Base-by-base conservation (phyloP, 176 grass and related monocot genomes). In the Carex parvula region DNA sequence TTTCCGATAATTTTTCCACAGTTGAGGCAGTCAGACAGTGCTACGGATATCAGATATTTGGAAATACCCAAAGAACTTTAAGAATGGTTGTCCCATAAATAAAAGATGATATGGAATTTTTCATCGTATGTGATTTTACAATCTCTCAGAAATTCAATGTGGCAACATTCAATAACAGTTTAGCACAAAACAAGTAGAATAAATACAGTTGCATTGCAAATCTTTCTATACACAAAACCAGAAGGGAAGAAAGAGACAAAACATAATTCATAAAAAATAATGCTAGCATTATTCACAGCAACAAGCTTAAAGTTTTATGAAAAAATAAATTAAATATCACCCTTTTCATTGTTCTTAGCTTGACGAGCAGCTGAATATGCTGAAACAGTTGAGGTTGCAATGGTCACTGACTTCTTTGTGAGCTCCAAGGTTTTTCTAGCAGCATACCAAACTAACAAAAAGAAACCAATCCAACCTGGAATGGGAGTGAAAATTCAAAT, bases 381-480 rank as follows among this genome's bases (percentile, higher is more conserved):
- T 11, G 91, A 91, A 80, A 94, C 66, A 3, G 88, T 91, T 1
- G 89, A 93, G 66, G 62, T 86, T n/a, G 96, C 94, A 89, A 83
- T 29, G 46, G 26, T 83, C 2, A 93, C 81, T 0, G 89, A 93
- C 72, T 90, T 89, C 80, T 86, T 93, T 0, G 95, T 91, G 46
- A 98, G 86, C 67, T 90, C 62, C 76, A 98, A 29, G 86, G 89
- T 93, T 84, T 95, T 95, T 85, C 83, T 89, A n/a, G 77, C 84
- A 17, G 88, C 70, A 78, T 90, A 85, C 89, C 88, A 95, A 41
- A 95, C 72, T 29, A 89, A 61, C 87, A 88, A 90, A 79, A 99
- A 99, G 85, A 99, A 99, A 8, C 93, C 89, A 8, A 95, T 75
- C 96, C 91, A 95, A 9, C 93, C 96, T 99, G 87, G 85, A 88